Evolutionary conservation across 768 basidiomycete species (phyloP).

Genomic region (Harrya chromipes): DNA sequence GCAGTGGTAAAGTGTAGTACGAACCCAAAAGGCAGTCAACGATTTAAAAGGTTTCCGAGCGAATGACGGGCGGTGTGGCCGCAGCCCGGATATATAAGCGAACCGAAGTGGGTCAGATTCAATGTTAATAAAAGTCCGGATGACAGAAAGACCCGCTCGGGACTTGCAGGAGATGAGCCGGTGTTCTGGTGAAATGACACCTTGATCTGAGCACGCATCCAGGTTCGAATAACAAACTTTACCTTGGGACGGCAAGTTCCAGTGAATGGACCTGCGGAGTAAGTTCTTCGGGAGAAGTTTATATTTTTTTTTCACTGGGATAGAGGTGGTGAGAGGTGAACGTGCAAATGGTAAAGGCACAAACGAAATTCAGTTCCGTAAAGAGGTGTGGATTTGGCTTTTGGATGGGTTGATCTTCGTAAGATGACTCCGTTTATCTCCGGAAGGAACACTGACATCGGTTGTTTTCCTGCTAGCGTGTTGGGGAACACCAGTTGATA

Average conservation of each 20-base stretch:
- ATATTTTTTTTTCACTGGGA: background rate
- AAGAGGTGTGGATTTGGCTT: constrained; percentile 31
- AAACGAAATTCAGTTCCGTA: constrained; percentile 29
- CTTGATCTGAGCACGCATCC: constrained; percentile 24
- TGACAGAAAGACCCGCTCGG: constrained; percentile 28
- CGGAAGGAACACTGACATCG: constrained; percentile 21
- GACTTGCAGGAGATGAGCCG: constrained; percentile 22
- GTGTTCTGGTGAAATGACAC: constrained; percentile 21
- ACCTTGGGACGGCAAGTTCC: constrained; percentile 31
- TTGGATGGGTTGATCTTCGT: constrained; percentile 31
- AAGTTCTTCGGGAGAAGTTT: constrained; percentile 15
- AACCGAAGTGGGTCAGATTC: constrained; percentile 26
- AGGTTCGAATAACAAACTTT: constrained; percentile 30
- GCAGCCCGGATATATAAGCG: constrained; percentile 28
- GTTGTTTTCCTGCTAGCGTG: constrained; percentile 6
- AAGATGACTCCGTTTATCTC: constrained; percentile 32
- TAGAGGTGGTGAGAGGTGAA: constrained; percentile 7
- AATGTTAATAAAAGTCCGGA: constrained; percentile 29
- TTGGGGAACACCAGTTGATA: constrained; percentile 7
- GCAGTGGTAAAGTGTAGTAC: constrained; percentile 18
- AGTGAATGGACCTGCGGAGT: constrained; percentile 24
- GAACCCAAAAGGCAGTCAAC: constrained; percentile 20
- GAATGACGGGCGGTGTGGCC: constrained; percentile 26
- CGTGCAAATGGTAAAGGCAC: constrained; percentile 21
- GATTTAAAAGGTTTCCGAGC: constrained; percentile 23